A percentile compares a stretch with the other conserved stretches of the same genome.
Conservation (phyloP, 148 eudicot genomes). For the Rhododendron vialii region DNA sequence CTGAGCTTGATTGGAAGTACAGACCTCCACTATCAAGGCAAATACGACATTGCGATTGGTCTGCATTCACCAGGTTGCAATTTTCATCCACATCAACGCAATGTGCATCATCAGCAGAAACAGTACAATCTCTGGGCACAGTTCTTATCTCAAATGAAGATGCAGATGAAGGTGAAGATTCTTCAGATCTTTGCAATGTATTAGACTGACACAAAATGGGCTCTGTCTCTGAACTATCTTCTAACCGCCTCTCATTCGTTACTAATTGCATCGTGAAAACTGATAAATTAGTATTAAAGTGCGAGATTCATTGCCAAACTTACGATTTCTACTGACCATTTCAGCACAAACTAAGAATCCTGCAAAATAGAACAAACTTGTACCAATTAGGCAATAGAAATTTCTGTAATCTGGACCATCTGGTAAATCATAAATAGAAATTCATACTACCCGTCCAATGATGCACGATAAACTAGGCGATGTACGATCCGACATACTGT, state of each 20-base stretch:
- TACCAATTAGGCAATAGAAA: slow-evolving; percentile 2
- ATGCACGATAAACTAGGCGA: not conserved
- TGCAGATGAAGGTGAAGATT: slow-evolving; percentile 56
- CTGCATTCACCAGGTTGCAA: slow-evolving; percentile 51
- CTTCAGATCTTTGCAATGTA: slow-evolving; percentile 35
- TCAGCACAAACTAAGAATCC: slow-evolving; percentile 43
- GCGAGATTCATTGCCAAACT: slow-evolving; percentile 31
- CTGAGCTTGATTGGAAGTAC: slow-evolving; percentile 1
- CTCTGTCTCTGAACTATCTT: slow-evolving; percentile 74
- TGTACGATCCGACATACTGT: not conserved
- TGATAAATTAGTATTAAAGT: slow-evolving; percentile 25
- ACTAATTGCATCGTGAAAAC: slow-evolving; percentile 63
- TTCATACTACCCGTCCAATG: not conserved
- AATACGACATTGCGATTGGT: slow-evolving; percentile 87
- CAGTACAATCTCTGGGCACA: slow-evolving; percentile 39
- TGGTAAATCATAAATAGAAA: not conserved
- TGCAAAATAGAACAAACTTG: slow-evolving; percentile 25
- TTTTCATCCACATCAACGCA: slow-evolving; percentile 42
- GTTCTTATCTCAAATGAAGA: slow-evolving; percentile 71
- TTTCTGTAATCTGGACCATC: not conserved
- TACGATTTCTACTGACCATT: slow-evolving; percentile 36
- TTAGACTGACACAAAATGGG: slow-evolving; percentile 67
- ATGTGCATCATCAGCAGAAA: slow-evolving; percentile 26
- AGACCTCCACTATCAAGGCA: slow-evolving; percentile 87
- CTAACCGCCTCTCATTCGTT: slow-evolving; percentile 48